Evolutionary conservation across 2,329 filamentous ascomycete species (phyloP), one percentile per base, ranked within the genome.

Genomic region (Trichoderma koningiopsis): DNA sequence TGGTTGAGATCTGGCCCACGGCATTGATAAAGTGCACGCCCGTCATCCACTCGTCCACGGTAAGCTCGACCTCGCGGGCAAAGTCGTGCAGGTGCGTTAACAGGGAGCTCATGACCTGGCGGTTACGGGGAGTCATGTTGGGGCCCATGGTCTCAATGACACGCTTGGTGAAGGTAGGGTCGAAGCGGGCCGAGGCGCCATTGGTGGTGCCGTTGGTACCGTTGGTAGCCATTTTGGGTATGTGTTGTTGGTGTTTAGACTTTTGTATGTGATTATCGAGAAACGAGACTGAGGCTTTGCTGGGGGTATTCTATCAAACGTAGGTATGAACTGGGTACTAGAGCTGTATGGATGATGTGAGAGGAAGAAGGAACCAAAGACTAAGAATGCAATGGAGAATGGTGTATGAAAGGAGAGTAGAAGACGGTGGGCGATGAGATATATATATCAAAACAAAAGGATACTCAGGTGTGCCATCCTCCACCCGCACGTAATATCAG

Each of bases 51-150:
- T 94, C 92, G 67, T 92, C 91, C 37, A 88, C 85, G 22, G 89
- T 93, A 63, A 94, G 87, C 81, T 94, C 91, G 72, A 92, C 87
- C 76, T 94, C 92, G 69, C 92, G 88, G 68, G 88, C 87, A 78
- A 94, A 94, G 81, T 93, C 91, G 82, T 94, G 92, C 70, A 94
- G 84, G 81, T 94, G 91, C 60, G 82, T 84, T 79, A 93, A 89
- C 74, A 93, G 80, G 33, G 86, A 83, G 71, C 83, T 79, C 75
- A 94, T 82, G 74, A 94, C 83, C 72, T 87, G 82, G 70, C 89
- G 86, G 75, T 88, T 86, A 70, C 92, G 85, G 69, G 90, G 87
- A 64, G 85, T 82, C 14, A 88, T 88, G 75, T 91, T 88, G 74
- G 91, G 89, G 65, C 90, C 88, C 84, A 93, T 93, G 74, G 89